Evolutionary conservation across 257 asterid species (phyloP).

Genomic region (Orobanche coerulescens): DNA sequence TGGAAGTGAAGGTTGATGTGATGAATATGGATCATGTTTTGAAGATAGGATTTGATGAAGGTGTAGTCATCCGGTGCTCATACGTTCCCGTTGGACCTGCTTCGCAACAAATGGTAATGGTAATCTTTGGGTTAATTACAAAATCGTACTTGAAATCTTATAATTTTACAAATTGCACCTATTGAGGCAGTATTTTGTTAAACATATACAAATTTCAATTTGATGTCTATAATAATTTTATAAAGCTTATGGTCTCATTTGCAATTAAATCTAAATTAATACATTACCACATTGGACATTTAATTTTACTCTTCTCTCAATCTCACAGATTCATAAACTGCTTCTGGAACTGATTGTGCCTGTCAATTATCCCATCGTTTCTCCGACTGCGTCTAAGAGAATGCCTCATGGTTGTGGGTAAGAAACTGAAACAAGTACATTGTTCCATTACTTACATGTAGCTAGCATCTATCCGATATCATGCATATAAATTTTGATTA

Average conservation of each 20-base stretch:
- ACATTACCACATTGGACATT: neutral
- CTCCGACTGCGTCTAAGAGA: conserved; percentile 34
- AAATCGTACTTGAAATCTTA: too few species aligned
- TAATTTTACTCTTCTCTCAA: neutral
- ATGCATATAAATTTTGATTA: neutral
- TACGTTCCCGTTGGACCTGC: conserved; percentile 33
- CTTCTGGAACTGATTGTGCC: conserved; percentile 34
- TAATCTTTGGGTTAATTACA: neutral
- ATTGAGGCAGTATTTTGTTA: too few species aligned
- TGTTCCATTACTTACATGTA: too few species aligned
- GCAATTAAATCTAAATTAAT: neutral
- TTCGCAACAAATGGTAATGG: conserved; percentile 27
- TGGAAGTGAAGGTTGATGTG: conserved; percentile 41
- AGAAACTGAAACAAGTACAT: conserved; percentile 19
- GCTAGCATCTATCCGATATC: neutral
- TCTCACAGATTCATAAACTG: conserved; percentile 39
- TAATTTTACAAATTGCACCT: too few species aligned
- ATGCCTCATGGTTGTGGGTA: conserved; percentile 29
- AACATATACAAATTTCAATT: too few species aligned
- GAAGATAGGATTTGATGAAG: conserved; percentile 18
- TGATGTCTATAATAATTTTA: neutral
- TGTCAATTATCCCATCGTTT: conserved; percentile 36
- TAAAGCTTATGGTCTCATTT: neutral
- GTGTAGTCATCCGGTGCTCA: conserved; percentile 30
- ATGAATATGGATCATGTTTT: conserved; percentile 24